Percentiles rank a stretch among this genome's conserved stretches.
Evolutionary conservation across 805 yeast genomes (phyloP).

Genomic region (Cyberlindnera lachancei): DNA sequence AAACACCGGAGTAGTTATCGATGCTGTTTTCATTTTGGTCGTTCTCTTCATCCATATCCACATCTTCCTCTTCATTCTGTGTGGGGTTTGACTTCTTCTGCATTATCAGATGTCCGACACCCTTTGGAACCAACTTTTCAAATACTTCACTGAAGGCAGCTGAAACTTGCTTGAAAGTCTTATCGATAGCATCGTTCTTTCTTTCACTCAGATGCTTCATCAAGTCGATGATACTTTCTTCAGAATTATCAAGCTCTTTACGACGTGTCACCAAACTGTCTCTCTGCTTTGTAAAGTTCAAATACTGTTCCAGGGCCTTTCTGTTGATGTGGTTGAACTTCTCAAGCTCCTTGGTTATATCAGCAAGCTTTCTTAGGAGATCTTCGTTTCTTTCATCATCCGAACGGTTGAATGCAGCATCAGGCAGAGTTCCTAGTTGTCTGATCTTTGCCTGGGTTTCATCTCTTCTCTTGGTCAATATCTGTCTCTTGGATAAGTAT

Average conservation of each 20-base stretch:
- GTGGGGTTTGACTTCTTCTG: constrained; percentile 21
- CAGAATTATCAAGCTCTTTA: constrained; percentile 61
- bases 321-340: constrained; percentile 75
- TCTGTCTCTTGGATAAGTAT: constrained; percentile 51
- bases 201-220: constrained; percentile 64
- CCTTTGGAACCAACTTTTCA: constrained; percentile 75
- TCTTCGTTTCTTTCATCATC: constrained; percentile 33
- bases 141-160: constrained; percentile 67
- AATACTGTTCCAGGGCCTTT: constrained; percentile 81
- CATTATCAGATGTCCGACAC: constrained; percentile 68
- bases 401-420: constrained; percentile 54
- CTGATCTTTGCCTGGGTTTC: constrained; percentile 67
- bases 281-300: constrained; percentile 64
- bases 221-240: constrained; percentile 62
- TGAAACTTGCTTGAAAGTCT: constrained; percentile 73
- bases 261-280: constrained; percentile 59
- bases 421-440: constrained; percentile 85
- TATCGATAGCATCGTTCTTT: constrained; percentile 74
- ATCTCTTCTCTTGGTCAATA: constrained; percentile 54
- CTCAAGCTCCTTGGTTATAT: constrained; percentile 48
- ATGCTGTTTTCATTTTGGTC: constrained; percentile 16
- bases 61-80: constrained; percentile 17
- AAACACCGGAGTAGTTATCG: constrained; percentile 70
- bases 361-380: constrained; percentile 45
- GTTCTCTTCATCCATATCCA: constrained; percentile 16